Conservation (phyloP, 495 filamentous ascomycete genomes). For the Trichoderma orchidacearum region DNA sequence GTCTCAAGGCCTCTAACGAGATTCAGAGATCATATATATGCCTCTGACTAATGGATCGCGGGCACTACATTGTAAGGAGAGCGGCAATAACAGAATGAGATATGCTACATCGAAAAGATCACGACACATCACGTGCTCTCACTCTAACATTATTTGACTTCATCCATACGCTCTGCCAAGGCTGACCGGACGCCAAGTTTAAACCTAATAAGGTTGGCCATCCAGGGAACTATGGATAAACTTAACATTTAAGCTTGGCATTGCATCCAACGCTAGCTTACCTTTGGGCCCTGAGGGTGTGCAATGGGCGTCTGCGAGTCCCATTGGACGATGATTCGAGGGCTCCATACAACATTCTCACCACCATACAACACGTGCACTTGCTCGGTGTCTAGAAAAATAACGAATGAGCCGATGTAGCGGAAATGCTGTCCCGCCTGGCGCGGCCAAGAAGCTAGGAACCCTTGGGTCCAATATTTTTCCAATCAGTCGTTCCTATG, state of each 20-base stretch:
- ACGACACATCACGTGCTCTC: not conserved
- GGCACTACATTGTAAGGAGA: not conserved
- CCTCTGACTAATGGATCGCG: too few species aligned
- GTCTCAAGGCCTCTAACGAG: too few species aligned
- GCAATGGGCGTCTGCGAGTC: not conserved
- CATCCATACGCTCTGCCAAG: not conserved
- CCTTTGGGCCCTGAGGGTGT: not conserved
- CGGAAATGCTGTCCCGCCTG: not conserved
- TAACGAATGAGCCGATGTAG: not conserved
- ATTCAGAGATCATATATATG: too few species aligned
- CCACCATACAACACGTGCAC: not conserved
- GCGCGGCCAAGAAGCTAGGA: not conserved
- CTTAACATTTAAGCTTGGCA: not conserved
- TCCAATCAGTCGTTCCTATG: too few species aligned
- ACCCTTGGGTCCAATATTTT: too few species aligned
- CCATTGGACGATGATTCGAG: too few species aligned
- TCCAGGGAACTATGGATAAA: not conserved
- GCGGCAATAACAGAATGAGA: not conserved
- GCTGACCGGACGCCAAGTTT: not conserved
- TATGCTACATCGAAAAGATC: not conserved
- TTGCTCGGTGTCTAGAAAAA: not conserved
- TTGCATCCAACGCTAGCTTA: not conserved
- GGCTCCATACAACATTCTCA: too few species aligned
- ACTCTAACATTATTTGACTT: not conserved
- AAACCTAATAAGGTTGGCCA: not conserved